Conservation (phyloP, 306 rosid genomes). For the Corylus heterophylla region DNA sequence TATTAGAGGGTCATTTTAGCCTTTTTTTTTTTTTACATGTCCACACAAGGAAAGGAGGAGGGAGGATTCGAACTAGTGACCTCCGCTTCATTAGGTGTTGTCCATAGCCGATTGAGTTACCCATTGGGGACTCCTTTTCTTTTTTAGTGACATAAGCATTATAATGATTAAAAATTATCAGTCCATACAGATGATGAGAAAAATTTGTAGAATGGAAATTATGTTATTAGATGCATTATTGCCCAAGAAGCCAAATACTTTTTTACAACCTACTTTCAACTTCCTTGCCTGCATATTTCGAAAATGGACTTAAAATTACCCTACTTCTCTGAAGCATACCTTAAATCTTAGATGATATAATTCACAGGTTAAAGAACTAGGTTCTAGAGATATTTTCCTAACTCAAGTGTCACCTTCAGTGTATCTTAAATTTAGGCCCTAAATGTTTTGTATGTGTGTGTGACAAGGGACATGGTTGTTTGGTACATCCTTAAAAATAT, state of each 20-base stretch:
- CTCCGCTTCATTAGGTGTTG: too few relatives aligned
- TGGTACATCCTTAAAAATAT: neutral
- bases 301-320: neutral
- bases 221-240: neutral
- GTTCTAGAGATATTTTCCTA: neutral
- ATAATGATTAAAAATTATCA: neutral
- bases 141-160: neutral
- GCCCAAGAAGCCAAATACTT: neutral
- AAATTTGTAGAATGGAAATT: neutral
- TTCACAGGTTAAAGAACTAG: neutral
- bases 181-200: neutral
- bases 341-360: neutral
- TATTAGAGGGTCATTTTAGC: neutral
- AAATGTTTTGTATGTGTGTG: neutral
- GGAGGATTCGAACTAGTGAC: too few relatives aligned
- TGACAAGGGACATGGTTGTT: neutral
- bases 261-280: neutral
- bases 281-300: neutral
- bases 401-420: neutral
- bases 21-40: too few relatives aligned
- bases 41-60: too few relatives aligned
- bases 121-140: neutral
- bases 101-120: too few relatives aligned
- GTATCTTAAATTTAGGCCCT: neutral
- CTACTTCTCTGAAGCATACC: neutral